Conservation (phyloP, 768 basidiomycete species). For the Agaricus blazei region DNA sequence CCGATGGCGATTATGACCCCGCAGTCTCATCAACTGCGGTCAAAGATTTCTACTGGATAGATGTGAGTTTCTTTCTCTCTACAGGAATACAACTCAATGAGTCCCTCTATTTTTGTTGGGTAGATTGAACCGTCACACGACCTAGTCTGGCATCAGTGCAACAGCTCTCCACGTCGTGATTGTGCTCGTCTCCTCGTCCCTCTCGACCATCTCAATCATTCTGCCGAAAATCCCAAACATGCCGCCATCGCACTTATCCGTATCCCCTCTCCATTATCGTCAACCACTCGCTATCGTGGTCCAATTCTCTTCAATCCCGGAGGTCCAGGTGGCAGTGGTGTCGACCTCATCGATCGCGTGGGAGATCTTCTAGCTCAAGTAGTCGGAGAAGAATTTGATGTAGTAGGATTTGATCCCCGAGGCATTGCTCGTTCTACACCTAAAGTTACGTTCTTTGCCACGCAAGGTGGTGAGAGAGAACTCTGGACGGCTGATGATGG, state of each 20-base stretch:
- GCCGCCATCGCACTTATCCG: slow-evolving; percentile 39
- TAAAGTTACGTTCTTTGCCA: slow-evolving; percentile 27
- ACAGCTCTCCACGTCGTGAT: slow-evolving; percentile 8
- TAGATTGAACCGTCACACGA: slow-evolving; percentile 12
- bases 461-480: not conserved
- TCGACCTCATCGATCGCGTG: slow-evolving; percentile 18
- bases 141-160: slow-evolving; percentile 13
- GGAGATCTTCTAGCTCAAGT: slow-evolving; percentile 23
- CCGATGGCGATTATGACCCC: not conserved
- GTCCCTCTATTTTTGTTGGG: not conserved
- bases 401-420: slow-evolving; percentile 44
- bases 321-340: slow-evolving; percentile 44
- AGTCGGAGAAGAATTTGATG: slow-evolving; percentile 39
- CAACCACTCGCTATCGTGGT: slow-evolving; percentile 28
- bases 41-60: slow-evolving; percentile 1
- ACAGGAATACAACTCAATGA: too few relatives aligned
- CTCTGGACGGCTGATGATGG: not conserved
- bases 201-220: slow-evolving; percentile 29
- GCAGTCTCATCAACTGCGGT: not conserved
- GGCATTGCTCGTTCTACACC: slow-evolving; percentile 32
- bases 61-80: not conserved
- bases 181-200: slow-evolving; percentile 14
- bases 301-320: slow-evolving; percentile 43
- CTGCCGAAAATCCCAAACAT: slow-evolving; percentile 29
- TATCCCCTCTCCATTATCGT: slow-evolving; percentile 22